Conservation (phyloP, 495 filamentous ascomycete genomes). For the Neurospora sp. region DNA sequence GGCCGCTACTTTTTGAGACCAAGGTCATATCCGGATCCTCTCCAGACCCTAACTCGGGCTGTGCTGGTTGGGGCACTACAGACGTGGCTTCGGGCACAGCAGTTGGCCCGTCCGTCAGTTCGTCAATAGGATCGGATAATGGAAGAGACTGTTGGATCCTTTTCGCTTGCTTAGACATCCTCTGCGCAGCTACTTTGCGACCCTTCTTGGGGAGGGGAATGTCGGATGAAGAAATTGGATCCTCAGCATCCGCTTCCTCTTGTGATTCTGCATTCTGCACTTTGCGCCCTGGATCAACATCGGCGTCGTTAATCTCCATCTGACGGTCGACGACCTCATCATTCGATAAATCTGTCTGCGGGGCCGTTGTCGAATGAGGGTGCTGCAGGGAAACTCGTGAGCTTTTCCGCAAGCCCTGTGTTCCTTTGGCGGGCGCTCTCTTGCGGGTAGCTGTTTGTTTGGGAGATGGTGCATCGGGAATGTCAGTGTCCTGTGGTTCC, state of each 20-base stretch:
- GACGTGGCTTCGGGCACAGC: conserved; percentile 11
- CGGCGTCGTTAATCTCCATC: conserved; percentile 39
- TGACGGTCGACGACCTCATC: conserved; percentile 63
- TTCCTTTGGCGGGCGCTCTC: conserved; percentile 21
- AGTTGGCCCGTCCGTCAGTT: conserved; percentile 12
- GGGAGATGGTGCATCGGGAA: conserved; percentile 19
- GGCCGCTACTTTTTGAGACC: conserved; percentile 16
- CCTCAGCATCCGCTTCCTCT: conserved; percentile 24
- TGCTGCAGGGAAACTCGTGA: conserved; percentile 41
- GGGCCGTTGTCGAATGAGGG: conserved; percentile 26
- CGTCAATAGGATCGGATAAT: conserved; percentile 10
- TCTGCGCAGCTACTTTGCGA: conserved; percentile 32
- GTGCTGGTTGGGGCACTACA: conserved; percentile 15
- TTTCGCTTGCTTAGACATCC: conserved; percentile 35
- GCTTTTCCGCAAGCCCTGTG: conserved; percentile 41
- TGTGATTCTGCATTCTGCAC: conserved; percentile 27
- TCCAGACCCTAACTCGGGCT: conserved; percentile 19
- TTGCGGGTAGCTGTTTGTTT: conserved; percentile 20
- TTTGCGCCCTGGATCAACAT: conserved; percentile 34
- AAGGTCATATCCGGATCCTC: conserved; percentile 35
- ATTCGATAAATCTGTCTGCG: conserved; percentile 31
- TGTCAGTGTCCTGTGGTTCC: conserved; percentile 22
- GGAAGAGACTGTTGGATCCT: conserved; percentile 26
- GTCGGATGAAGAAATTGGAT: neutral
- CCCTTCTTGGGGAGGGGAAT: conserved; percentile 30